Base-by-base conservation (phyloP, 139 green algal species). In the Limnomonas spitsbergensis region DNA sequence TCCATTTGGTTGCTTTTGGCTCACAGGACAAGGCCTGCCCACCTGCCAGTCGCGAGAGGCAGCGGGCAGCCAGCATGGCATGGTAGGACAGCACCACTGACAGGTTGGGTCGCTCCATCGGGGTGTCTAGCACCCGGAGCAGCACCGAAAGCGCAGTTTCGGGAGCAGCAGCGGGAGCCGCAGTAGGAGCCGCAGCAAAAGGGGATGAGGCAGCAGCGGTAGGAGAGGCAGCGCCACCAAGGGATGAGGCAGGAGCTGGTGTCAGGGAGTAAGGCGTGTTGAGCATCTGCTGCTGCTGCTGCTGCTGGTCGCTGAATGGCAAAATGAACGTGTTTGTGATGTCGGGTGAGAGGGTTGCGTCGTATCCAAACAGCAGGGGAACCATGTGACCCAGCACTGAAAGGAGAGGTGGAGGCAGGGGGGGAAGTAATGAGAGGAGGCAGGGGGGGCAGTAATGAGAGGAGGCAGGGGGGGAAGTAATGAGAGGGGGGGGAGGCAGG, bases 311-410 rank as follows among this genome's bases (percentile, higher is more conserved):
- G 47, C 3, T 77, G 70, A 82, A 87, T 1, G 78, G 82, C n/a
- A 87, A 52, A 40, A 78, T 38, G 32, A 87, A 54, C 2, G 56
- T 53, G 27, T 78, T 54, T 29, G 56, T 66, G n/a, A 76, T 73
- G 3, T 81, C 81, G 0, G 83, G 66, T 42, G 79, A 39, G 0
- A 89, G 86, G 0, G 93, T 97, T 27, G 82, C 39, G 47, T 98
- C 94, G 77, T 92, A 97, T 0, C 79, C 71, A 27, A 97, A 89
- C 32, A 96, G 81, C 67, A 97, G 84, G 31, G 92, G 92, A 56
- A 96, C 38, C 68, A 79, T 40, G 52, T 35, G 31, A 24, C 38
- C 32, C 14, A 78, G 67, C 26, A 29, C 66, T 20, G 32, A 42
- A 31, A 69, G 69, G 40, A 27, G n/a, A n/a, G n/a, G n/a, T n/a